A percentile compares a stretch with the other conserved stretches of the same genome.
Conservation (phyloP, 192 early-diverging fungal genomes). For the Chytriomyces sp. region DNA sequence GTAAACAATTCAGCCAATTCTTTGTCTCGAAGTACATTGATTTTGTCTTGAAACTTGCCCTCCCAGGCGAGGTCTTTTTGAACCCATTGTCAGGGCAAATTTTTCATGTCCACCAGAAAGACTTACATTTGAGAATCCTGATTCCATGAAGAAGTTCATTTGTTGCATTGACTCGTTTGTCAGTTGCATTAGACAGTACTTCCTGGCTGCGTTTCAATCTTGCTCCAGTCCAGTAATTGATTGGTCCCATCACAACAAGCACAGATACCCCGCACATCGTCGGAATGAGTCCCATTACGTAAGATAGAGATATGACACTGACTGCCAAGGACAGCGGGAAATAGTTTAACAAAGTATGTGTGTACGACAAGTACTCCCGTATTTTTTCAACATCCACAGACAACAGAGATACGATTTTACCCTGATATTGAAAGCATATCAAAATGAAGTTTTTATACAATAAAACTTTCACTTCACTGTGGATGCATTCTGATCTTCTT, state of each 20-base stretch:
- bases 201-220: conserved; percentile 36
- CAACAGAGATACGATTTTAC: conserved; percentile 53
- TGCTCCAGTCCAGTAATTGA: conserved; percentile 27
- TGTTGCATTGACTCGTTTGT: conserved; percentile 78
- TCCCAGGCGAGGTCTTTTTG: conserved; percentile 52
- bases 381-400: conserved; percentile 49
- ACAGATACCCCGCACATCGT: conserved; percentile 40
- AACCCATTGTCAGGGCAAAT: too few species aligned
- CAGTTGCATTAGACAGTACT: conserved; percentile 41
- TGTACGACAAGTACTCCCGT: conserved; percentile 32
- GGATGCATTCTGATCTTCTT: conserved; percentile 37
- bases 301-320: conserved; percentile 23
- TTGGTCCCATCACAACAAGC: conserved; percentile 33
- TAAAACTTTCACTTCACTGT: background rate
- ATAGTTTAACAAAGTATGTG: conserved; percentile 3
- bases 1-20: conserved; percentile 11
- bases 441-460: background rate
- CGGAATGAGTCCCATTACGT: conserved; percentile 34
- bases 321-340: conserved; percentile 30
- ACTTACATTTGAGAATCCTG: conserved; percentile 49
- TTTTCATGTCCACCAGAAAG: background rate
- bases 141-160: conserved; percentile 83
- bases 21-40: conserved; percentile 18
- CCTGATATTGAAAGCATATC: conserved; percentile 8
- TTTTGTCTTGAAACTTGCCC: conserved; percentile 24